Conservation (phyloP, 2,329 filamentous ascomycete species). For the Sphaerulina musiva region DNA sequence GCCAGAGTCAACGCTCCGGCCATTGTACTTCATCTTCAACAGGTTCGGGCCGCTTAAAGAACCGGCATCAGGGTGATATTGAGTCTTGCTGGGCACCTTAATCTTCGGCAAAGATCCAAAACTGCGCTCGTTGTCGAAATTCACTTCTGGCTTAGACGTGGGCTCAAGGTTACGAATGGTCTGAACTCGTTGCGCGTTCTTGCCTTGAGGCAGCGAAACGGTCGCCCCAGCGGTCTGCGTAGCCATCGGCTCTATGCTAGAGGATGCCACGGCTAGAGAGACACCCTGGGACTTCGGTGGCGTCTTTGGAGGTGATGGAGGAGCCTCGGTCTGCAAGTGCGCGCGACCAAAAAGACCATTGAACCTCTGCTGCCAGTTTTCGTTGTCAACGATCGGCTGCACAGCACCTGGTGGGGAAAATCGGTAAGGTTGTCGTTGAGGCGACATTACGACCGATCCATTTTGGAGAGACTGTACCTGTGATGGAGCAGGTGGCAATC, state of each 20-base stretch:
- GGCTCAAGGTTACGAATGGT: slow-evolving; percentile 28
- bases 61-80: slow-evolving; percentile 20
- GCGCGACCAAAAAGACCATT: slow-evolving; percentile 68
- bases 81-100: slow-evolving; percentile 25
- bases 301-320: slow-evolving; percentile 35
- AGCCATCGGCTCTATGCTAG: slow-evolving; percentile 61
- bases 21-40: slow-evolving; percentile 14
- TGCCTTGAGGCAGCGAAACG: slow-evolving; percentile 57
- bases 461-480: slow-evolving; percentile 34
- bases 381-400: slow-evolving; percentile 42
- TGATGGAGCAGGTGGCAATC: slow-evolving; percentile 59
- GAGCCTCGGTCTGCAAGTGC: slow-evolving; percentile 37
- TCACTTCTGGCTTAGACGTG: slow-evolving; percentile 37
- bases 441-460: slow-evolving; percentile 39
- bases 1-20: slow-evolving; percentile 16
- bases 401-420: slow-evolving; percentile 34
- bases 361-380: slow-evolving; percentile 74
- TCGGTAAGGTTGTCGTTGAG: slow-evolving; percentile 35
- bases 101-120: slow-evolving; percentile 42
- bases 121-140: slow-evolving; percentile 42
- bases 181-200: slow-evolving; percentile 18
- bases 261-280: slow-evolving; percentile 52
- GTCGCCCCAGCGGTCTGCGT: slow-evolving; percentile 55
- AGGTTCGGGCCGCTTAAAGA: slow-evolving; percentile 18
- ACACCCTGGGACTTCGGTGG: slow-evolving; percentile 39